A percentile compares a stretch with the other conserved stretches of the same genome.
These are phyloP conservation scores for Sordariomycetes sp. DNA, from an alignment of 2,329 filamentous ascomycete species.

Conservation along the genomic window DNA sequence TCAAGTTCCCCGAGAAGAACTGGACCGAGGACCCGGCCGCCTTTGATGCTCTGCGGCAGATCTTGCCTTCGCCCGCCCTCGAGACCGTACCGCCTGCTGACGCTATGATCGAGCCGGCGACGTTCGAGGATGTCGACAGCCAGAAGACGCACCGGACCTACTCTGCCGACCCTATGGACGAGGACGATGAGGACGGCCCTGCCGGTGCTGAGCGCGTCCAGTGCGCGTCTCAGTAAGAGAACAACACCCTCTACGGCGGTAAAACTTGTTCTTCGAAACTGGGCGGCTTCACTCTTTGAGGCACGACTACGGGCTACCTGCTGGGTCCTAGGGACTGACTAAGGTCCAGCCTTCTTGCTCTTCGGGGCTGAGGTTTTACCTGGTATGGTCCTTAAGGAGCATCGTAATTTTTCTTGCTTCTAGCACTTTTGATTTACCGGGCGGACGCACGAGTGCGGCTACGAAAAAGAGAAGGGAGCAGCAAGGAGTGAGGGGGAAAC, in stretches of 20 bases:
- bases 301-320: not conserved
- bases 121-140: constrained; percentile 74
- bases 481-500: not conserved
- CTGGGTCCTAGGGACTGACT: not conserved
- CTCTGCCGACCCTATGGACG: constrained; percentile 48
- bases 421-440: not conserved
- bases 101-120: constrained; percentile 82
- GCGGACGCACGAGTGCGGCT: not conserved
- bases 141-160: constrained; percentile 54
- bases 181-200: constrained; percentile 61
- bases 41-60: constrained; percentile 67
- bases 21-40: constrained; percentile 54
- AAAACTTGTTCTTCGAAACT: not conserved
- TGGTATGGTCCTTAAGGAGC: not conserved
- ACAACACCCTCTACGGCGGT: not conserved
- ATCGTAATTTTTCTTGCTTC: not conserved
- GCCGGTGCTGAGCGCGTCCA: constrained; percentile 68
- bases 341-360: not conserved
- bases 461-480: not conserved
- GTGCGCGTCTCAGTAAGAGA: constrained; percentile 69
- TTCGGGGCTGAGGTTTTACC: not conserved
- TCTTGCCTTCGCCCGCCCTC: constrained; percentile 59
- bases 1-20: constrained; percentile 85
- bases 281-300: not conserved
- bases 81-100: constrained; percentile 61